These are phyloP conservation scores for Dacryopinax spathularia DNA, from an alignment of 768 basidiomycete genomes.

Conservation along the genomic window DNA sequence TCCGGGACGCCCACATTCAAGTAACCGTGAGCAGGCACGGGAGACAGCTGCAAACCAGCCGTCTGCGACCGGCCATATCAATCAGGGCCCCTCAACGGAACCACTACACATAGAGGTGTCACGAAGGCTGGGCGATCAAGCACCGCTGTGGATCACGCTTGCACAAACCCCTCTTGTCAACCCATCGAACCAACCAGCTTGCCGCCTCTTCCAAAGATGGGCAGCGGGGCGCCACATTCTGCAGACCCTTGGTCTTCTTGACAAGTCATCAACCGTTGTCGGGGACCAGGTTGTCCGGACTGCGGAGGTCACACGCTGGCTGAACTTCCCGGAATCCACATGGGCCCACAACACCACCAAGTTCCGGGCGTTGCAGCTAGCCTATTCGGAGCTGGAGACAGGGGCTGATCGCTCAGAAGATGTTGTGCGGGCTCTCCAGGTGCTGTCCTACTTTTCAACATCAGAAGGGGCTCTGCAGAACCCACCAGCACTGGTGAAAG, in stretches of 20 bases:
- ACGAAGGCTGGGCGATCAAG: background rate
- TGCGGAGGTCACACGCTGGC: background rate
- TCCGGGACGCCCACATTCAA: no score
- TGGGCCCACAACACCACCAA: background rate
- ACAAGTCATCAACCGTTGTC: background rate
- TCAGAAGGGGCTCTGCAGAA: background rate
- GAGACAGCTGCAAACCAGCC: background rate
- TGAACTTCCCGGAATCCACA: background rate
- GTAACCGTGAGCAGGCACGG: no score
- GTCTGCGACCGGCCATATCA: background rate
- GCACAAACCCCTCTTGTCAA: background rate
- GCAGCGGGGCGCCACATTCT: background rate
- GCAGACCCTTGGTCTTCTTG: background rate
- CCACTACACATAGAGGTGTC: background rate
- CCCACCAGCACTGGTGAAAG: background rate
- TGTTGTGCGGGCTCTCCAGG: no score
- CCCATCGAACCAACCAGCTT: background rate
- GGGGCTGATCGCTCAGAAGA: no score
- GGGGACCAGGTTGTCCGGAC: background rate
- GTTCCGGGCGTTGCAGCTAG: background rate
- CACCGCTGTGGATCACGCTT: background rate
- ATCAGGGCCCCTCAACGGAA: background rate
- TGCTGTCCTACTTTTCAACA: background rate
- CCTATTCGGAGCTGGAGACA: background rate
- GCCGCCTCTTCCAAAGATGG: background rate